A percentile compares a stretch with the other conserved stretches of the same genome.
Conservation (phyloP, 495 filamentous ascomycete genomes). For the Trichodelitschia bisporula region DNA sequence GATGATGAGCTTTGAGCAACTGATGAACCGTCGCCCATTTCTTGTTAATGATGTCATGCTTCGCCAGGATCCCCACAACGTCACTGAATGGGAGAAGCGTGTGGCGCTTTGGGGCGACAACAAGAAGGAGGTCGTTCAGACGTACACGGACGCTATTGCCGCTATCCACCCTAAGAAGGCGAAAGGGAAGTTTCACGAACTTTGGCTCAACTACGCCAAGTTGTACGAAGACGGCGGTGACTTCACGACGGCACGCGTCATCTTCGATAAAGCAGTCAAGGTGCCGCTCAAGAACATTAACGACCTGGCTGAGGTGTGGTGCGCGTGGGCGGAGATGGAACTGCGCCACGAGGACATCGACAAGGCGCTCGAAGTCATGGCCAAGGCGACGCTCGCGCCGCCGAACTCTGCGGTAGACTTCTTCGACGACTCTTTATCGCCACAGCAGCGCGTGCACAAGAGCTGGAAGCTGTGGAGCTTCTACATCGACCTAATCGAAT, state of each 20-base stretch:
- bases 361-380: slow-evolving; percentile 82
- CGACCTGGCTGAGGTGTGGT: slow-evolving; percentile 95
- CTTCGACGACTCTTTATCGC: slow-evolving; percentile 83
- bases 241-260: slow-evolving; percentile 59
- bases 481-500: slow-evolving; percentile 95
- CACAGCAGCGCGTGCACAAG: slow-evolving; percentile 94
- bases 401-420: slow-evolving; percentile 93
- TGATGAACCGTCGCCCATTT: slow-evolving; percentile 95
- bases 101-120: slow-evolving; percentile 91
- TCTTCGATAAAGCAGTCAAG: slow-evolving; percentile 94
- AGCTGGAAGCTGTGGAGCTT: slow-evolving; percentile 99
- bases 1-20: slow-evolving; percentile 92
- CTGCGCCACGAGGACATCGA: slow-evolving; percentile 90
- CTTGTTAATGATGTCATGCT: slow-evolving; percentile 89
- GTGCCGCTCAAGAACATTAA: slow-evolving; percentile 88
- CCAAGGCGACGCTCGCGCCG: slow-evolving; percentile 83
- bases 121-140: slow-evolving; percentile 71
- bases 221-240: slow-evolving; percentile 88
- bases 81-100: slow-evolving; percentile 91
- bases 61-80: slow-evolving; percentile 89
- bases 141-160: slow-evolving; percentile 83
- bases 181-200: slow-evolving; percentile 73
- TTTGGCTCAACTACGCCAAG: slow-evolving; percentile 96
- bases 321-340: slow-evolving; percentile 97
- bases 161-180: slow-evolving; percentile 90